A percentile compares a stretch with the other conserved stretches of the same genome.
phyloP scores from a whole-genome alignment of 2,329 filamentous ascomycete genomes.

The Graphium sp. region DNA sequence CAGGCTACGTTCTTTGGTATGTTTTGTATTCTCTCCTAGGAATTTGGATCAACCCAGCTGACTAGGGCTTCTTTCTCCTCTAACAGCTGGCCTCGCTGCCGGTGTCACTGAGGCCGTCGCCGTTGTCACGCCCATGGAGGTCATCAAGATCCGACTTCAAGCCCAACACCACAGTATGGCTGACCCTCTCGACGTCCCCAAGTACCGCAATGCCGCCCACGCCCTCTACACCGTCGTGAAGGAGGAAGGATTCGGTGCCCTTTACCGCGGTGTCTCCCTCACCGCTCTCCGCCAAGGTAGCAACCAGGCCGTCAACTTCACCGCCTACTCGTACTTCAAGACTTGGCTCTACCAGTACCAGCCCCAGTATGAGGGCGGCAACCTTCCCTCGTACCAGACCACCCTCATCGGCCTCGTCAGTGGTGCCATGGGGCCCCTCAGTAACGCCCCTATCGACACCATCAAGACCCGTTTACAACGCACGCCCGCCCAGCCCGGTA shows the following conservation, averaged over 20 bases:
- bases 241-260: slow-evolving; percentile 74
- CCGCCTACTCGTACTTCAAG: slow-evolving; percentile 91
- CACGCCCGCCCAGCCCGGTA: slow-evolving; percentile 65
- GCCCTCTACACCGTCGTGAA: slow-evolving; percentile 72
- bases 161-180: slow-evolving; percentile 97
- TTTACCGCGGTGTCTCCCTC: slow-evolving; percentile 87
- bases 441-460: slow-evolving; percentile 94
- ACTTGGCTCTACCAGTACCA: slow-evolving; percentile 56
- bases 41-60: too few relatives aligned
- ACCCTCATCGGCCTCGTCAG: slow-evolving; percentile 78
- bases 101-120: slow-evolving; percentile 93
- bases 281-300: slow-evolving; percentile 88
- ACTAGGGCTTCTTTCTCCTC: neutral
- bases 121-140: slow-evolving; percentile 97
- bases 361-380: slow-evolving; percentile 44
- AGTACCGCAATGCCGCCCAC: slow-evolving; percentile 88
- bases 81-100: slow-evolving; percentile 62
- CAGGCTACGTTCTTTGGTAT: slow-evolving; percentile 42
- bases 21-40: slow-evolving; percentile 2
- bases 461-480: slow-evolving; percentile 96
- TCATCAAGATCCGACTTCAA: slow-evolving; percentile 96
- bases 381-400: slow-evolving; percentile 78
- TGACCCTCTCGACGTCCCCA: slow-evolving; percentile 86
- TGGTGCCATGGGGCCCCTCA: slow-evolving; percentile 89
- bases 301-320: slow-evolving; percentile 98